Percentiles rank a stretch among this genome's conserved stretches.
These are phyloP conservation scores for Trametes hirsuta DNA, from an alignment of 1,284 basidiomycete species.

Conservation along the genomic window DNA sequence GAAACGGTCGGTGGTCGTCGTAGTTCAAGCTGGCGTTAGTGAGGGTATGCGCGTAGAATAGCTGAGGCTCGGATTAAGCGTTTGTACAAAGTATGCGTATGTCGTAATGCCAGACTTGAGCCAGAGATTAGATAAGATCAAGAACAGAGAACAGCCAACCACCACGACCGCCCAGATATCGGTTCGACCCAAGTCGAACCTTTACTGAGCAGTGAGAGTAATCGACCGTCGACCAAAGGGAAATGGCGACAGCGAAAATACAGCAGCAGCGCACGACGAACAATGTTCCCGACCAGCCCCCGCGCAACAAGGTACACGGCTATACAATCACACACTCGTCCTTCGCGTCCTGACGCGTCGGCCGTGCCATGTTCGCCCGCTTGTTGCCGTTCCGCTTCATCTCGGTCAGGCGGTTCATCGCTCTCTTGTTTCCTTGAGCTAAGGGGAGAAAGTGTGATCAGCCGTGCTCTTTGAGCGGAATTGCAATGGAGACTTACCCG, in stretches of 20 bases:
- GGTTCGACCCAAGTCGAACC: neutral
- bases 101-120: slow-evolving; percentile 10
- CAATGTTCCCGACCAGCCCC: neutral
- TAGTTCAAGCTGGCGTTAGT: neutral
- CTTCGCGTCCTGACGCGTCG: slow-evolving; percentile 89
- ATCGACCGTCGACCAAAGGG: neutral
- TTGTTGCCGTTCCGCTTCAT: slow-evolving; percentile 82
- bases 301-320: neutral
- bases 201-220: neutral
- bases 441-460: neutral
- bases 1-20: neutral
- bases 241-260: neutral
- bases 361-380: slow-evolving; percentile 73
- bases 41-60: neutral
- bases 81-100: slow-evolving; percentile 15
- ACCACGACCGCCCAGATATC: neutral
- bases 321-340: slow-evolving; percentile 88
- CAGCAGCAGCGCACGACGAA: neutral
- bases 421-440: slow-evolving; percentile 95
- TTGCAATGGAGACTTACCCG: slow-evolving; percentile 61
- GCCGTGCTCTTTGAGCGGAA: neutral
- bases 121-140: slow-evolving; percentile 33
- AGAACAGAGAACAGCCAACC: slow-evolving; percentile 3
- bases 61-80: slow-evolving; percentile 19
- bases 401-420: slow-evolving; percentile 94